Evolutionary conservation across 192 early-diverging fungal genomes (phyloP).

Genomic region (Oehlia diaphana): DNA sequence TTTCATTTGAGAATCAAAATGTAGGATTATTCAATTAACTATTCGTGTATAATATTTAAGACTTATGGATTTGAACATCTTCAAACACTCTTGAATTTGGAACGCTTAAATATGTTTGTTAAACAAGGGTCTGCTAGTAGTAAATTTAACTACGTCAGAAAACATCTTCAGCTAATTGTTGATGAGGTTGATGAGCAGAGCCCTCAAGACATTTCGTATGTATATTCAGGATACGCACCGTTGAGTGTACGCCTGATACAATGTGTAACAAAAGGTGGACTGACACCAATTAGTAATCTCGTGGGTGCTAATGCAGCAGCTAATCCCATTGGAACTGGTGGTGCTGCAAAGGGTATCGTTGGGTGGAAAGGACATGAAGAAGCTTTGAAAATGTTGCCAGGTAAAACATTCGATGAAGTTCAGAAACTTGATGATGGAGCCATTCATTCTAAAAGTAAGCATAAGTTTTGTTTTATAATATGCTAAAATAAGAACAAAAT

Average conservation of each 20-base stretch:
- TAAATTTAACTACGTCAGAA: slow-evolving; percentile 61
- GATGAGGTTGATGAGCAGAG: slow-evolving; percentile 85
- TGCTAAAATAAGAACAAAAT: background rate
- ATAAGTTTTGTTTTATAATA: background rate
- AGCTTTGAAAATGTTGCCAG: slow-evolving; percentile 73
- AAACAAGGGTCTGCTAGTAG: slow-evolving; percentile 48
- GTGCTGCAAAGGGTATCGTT: slow-evolving; percentile 50
- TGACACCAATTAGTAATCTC: slow-evolving; percentile 22
- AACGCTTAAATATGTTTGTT: slow-evolving; percentile 63
- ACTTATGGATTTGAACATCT: slow-evolving; percentile 92
- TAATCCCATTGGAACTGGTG: slow-evolving; percentile 29
- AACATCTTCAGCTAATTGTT: slow-evolving; percentile 75
- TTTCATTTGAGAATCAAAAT: background rate
- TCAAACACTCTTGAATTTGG: slow-evolving; percentile 81
- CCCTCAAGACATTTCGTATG: slow-evolving; percentile 87
- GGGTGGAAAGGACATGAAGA: slow-evolving; percentile 94
- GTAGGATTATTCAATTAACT: background rate
- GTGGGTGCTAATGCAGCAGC: slow-evolving; percentile 25
- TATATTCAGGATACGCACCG: slow-evolving; percentile 95
- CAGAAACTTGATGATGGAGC: slow-evolving; percentile 61
- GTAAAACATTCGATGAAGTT: slow-evolving; percentile 76
- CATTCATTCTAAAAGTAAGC: slow-evolving; percentile 42
- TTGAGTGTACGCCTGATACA: slow-evolving; percentile 88
- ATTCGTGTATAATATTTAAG: slow-evolving; percentile 33
- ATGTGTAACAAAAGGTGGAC: slow-evolving; percentile 47